These are phyloP conservation scores for Calonectria leucothoes DNA, from an alignment of 2,329 filamentous ascomycete genomes.

Conservation along the genomic window DNA sequence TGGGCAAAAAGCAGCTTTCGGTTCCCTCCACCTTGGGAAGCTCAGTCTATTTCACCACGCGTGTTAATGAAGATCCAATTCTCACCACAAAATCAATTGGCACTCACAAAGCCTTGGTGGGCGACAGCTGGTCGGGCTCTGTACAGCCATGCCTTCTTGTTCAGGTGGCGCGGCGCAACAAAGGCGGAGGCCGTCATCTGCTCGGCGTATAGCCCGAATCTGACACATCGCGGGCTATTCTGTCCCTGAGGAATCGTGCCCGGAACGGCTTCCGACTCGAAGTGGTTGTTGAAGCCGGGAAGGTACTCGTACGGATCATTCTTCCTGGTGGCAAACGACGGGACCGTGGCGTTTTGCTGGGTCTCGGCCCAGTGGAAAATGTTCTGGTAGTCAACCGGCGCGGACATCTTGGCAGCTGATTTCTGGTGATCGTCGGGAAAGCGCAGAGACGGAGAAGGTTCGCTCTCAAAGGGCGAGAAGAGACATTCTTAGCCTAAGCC, in stretches of 20 bases:
- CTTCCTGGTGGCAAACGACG: constrained; percentile 60
- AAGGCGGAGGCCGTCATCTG: constrained; percentile 55
- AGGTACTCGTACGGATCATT: constrained; percentile 64
- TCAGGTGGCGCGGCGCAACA: constrained; percentile 43
- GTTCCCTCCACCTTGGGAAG: constrained; percentile 38
- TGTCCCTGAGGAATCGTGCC: constrained; percentile 59
- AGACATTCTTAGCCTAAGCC: background rate
- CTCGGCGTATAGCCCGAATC: constrained; percentile 53
- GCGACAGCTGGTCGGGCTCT: constrained; percentile 44
- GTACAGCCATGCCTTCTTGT: constrained; percentile 48
- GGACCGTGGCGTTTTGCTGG: constrained; percentile 66
- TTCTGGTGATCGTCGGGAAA: background rate
- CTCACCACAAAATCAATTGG: accelerated
- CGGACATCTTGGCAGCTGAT: background rate
- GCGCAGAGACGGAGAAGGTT: background rate
- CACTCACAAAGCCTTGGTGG: constrained; percentile 42
- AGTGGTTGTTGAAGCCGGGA: constrained; percentile 64
- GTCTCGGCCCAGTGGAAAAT: constrained; percentile 70
- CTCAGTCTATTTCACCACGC: constrained; percentile 29
- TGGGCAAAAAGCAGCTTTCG: constrained; percentile 38
- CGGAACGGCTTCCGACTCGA: constrained; percentile 56
- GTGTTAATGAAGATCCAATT: background rate
- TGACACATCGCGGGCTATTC: constrained; percentile 55
- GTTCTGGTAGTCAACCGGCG: constrained; percentile 56
- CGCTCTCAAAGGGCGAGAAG: background rate